These are phyloP conservation scores for Gelatoporia subvermispora DNA, from an alignment of 768 basidiomycete genomes.

Conservation along the genomic window DNA sequence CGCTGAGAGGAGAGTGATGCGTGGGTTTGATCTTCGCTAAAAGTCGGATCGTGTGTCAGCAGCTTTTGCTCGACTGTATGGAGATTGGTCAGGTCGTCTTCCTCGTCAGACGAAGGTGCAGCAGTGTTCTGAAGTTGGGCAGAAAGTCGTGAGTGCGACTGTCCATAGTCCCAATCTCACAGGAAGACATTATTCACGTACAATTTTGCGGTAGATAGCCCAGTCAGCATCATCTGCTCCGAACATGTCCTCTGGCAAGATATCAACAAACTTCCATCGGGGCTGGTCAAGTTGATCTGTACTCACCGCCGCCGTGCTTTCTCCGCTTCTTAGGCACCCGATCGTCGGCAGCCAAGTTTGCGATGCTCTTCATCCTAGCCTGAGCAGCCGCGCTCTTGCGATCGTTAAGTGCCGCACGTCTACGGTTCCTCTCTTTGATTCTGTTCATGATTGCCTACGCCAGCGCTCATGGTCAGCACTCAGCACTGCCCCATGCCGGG, in stretches of 20 bases:
- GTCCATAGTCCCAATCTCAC: neutral
- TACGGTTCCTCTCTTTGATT: conserved; percentile 78
- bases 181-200: conserved; percentile 31
- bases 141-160: neutral
- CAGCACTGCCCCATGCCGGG: neutral
- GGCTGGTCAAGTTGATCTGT: neutral
- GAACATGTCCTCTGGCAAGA: conserved; percentile 75
- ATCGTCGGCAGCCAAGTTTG: conserved; percentile 85
- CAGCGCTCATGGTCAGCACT: neutral
- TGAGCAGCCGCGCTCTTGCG: conserved; percentile 94
- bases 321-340: conserved; percentile 79
- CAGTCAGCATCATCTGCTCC: conserved; percentile 95
- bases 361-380: conserved; percentile 93
- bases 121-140: conserved; percentile 52
- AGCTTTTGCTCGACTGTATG: conserved; percentile 75
- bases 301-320: conserved; percentile 72
- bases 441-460: conserved; percentile 69
- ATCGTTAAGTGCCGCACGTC: conserved; percentile 80
- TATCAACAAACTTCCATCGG: neutral
- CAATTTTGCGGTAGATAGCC: conserved; percentile 97
- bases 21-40: conserved; percentile 78
- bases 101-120: conserved; percentile 80
- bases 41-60: conserved; percentile 78
- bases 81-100: conserved; percentile 73
- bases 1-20: conserved; percentile 70